Conservation (phyloP, 306 rosid species). For the Pterocarpus macrocarpus region DNA sequence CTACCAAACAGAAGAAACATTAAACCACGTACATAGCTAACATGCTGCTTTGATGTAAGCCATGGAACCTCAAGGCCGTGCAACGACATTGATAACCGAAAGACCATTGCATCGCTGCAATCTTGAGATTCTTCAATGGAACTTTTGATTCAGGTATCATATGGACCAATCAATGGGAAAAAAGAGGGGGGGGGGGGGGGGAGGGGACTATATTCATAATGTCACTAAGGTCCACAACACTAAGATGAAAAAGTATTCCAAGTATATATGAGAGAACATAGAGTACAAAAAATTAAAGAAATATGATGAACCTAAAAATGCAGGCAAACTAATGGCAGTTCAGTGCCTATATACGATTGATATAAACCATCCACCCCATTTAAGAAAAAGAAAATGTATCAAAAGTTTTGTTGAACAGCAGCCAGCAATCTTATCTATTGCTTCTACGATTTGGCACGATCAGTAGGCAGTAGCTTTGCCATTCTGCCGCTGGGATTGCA, state of each 20-base stretch:
- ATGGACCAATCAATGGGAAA: background rate
- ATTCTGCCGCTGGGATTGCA: slow-evolving; percentile 50
- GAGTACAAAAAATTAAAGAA: slow-evolving; percentile 13
- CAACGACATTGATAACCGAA: no score
- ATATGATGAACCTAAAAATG: slow-evolving; percentile 28
- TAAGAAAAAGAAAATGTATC: slow-evolving; percentile 35
- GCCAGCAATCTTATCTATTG: slow-evolving; percentile 22
- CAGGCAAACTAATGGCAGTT: slow-evolving; percentile 42
- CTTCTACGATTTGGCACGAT: slow-evolving; percentile 30
- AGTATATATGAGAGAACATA: background rate
- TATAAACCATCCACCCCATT: slow-evolving; percentile 39
- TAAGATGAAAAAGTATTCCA: slow-evolving; percentile 13
- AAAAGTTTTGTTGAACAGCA: slow-evolving; percentile 31
- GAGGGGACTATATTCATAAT: no score
- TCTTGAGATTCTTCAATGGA: background rate
- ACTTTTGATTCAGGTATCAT: background rate
- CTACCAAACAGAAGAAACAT: no score
- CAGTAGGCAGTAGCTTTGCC: slow-evolving; percentile 54
- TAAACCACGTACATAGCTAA: no score
- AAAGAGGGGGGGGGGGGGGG: no score
- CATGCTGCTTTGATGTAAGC: no score
- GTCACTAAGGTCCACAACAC: background rate
- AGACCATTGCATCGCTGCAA: background rate
- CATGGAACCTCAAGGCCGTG: no score
- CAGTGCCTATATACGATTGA: slow-evolving; percentile 42